Evolutionary conservation across 177 flowering plant genomes (phyloP).

Genomic region (Tripterygium wilfordii): DNA sequence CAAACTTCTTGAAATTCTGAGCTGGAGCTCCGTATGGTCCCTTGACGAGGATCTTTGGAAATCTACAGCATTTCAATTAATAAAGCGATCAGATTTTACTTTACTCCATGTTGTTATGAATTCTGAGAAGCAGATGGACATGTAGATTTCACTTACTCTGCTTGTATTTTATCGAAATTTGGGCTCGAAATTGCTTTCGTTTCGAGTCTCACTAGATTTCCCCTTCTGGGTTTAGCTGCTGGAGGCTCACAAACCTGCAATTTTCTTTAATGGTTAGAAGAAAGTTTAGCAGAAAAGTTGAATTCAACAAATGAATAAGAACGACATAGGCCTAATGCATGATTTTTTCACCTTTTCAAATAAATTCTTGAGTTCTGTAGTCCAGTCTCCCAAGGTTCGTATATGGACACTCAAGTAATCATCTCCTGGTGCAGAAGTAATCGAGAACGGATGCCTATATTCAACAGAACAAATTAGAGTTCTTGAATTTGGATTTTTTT

Average conservation of each 20-base stretch:
- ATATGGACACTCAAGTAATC: constrained; percentile 86
- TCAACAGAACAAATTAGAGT: too few species aligned
- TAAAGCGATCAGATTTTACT: background rate
- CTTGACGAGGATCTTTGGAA: constrained; percentile 65
- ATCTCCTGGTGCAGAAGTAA: constrained; percentile 96
- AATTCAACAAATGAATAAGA: background rate
- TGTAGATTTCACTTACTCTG: constrained; percentile 27
- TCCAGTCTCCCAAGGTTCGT: constrained; percentile 92
- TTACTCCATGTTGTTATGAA: background rate
- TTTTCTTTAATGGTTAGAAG: too few species aligned
- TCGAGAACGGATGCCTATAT: constrained; percentile 94
- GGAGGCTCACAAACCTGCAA: constrained; percentile 64
- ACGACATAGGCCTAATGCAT: too few species aligned
- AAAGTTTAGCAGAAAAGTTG: background rate
- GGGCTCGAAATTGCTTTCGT: constrained; percentile 29
- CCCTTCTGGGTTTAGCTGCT: constrained; percentile 20
- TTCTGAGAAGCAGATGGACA: background rate
- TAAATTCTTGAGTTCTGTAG: constrained; percentile 51
- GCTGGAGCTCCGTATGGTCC: constrained; percentile 98
- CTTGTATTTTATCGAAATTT: constrained; percentile 18
- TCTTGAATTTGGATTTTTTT: background rate
- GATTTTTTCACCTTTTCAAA: constrained; percentile 58
- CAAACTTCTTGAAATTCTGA: constrained; percentile 75
- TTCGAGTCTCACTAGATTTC: constrained; percentile 55
- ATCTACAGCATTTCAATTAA: constrained; percentile 25